phyloP scores from a whole-genome alignment of 2,329 filamentous ascomycete genomes.

The Leptographium procerum region DNA sequence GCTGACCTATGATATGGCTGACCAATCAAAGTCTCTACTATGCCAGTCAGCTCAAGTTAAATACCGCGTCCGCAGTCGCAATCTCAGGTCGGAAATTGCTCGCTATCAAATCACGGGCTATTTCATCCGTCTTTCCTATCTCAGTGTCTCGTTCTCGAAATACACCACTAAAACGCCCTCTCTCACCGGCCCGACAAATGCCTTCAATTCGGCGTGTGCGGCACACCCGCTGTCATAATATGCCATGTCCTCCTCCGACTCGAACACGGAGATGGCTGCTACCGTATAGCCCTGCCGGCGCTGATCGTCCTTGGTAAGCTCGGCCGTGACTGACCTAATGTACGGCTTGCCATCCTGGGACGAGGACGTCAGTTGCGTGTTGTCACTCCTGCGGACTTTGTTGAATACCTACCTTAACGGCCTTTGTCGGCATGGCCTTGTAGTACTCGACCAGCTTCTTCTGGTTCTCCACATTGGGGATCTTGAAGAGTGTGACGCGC shows the following conservation, averaged over 20 bases:
- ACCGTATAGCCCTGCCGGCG: conserved; percentile 56
- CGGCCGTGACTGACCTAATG: conserved; percentile 46
- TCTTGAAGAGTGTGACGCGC: not conserved
- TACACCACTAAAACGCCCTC: conserved; percentile 16
- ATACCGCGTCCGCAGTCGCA: too few species aligned
- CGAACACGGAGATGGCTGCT: conserved; percentile 51
- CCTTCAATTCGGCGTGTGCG: conserved; percentile 32
- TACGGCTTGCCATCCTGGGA: conserved; percentile 58
- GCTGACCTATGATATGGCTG: too few species aligned
- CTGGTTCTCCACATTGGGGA: not conserved
- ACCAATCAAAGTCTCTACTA: too few species aligned
- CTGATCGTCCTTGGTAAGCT: conserved; percentile 35
- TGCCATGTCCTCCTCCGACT: conserved; percentile 53
- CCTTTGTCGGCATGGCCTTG: not conserved
- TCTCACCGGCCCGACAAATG: conserved; percentile 19
- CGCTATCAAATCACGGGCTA: too few species aligned
- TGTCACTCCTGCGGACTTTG: too few species aligned
- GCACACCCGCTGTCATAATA: conserved; percentile 51
- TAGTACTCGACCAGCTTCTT: not conserved
- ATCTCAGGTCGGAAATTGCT: too few species aligned
- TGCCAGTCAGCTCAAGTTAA: too few species aligned
- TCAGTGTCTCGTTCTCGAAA: conserved; percentile 3
- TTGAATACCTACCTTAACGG: not conserved
- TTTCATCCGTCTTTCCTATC: too few species aligned
- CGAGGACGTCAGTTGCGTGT: not conserved